A percentile compares a stretch with the other conserved stretches of the same genome.
These are phyloP conservation scores for Picea glauca DNA, from an alignment of 75 land plant species.

Conservation along the genomic window DNA sequence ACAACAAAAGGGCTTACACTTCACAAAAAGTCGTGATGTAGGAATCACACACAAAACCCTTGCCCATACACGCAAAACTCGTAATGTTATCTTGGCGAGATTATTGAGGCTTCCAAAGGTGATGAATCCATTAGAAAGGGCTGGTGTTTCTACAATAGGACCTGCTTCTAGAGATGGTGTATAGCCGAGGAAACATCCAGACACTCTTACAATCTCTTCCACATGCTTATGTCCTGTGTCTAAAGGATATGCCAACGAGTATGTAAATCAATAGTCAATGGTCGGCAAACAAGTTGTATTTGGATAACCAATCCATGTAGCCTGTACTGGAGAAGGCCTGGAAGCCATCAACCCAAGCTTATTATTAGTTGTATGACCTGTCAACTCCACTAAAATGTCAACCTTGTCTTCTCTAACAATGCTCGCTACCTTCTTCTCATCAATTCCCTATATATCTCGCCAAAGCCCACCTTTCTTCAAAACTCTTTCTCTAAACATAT, in stretches of 20 bases:
- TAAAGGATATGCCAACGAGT: conserved; percentile 81
- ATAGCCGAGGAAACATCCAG: conserved; percentile 93
- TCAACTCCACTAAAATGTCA: conserved; percentile 91
- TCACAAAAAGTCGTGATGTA: conserved; percentile 85
- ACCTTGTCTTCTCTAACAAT: conserved; percentile 92
- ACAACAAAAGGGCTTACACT: conserved; percentile 97
- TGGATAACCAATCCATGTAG: conserved; percentile 98
- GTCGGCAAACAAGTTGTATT: conserved; percentile 93
- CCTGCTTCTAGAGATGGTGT: conserved; percentile 94
- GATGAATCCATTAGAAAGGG: conserved; percentile 83
- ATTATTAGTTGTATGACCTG: conserved; percentile 96
- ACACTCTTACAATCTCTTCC: conserved; percentile 84
- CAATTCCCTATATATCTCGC: conserved; percentile 95
- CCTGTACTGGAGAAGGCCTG: conserved; percentile 94
- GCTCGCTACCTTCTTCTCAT: conserved; percentile 89
- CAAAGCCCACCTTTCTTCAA: conserved; percentile 85
- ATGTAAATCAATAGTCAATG: conserved; percentile 85
- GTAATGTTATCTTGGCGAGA: conserved; percentile 95
- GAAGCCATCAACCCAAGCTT: conserved; percentile 91
- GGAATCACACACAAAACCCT: conserved; percentile 87
- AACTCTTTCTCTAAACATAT: conserved; percentile 71
- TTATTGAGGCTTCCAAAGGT: conserved; percentile 99
- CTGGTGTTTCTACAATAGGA: conserved; percentile 71
- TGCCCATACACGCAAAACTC: conserved; percentile 92
- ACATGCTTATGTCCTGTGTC: conserved; percentile 87